phyloP scores from a whole-genome alignment of 768 basidiomycete species.

The Boletus pseudopeckii region DNA sequence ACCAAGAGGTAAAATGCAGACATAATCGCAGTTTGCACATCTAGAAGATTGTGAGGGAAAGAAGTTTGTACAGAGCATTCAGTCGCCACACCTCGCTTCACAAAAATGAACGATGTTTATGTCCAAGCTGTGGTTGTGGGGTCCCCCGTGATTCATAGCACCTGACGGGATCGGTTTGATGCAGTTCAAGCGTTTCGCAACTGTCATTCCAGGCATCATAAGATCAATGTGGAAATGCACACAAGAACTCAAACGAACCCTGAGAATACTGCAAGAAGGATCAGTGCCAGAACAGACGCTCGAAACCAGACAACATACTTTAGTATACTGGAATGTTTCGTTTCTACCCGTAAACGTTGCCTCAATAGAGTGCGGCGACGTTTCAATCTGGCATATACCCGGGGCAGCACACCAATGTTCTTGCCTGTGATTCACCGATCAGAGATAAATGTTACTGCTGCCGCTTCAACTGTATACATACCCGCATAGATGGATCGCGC shows the following conservation, averaged over 20 bases:
- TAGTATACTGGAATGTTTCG: conserved; percentile 63
- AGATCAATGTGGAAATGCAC: not conserved
- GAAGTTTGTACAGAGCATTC: not conserved
- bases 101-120: conserved; percentile 51
- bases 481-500: conserved; percentile 56
- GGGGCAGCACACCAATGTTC: conserved; percentile 44
- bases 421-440: conserved; percentile 37
- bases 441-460: not conserved
- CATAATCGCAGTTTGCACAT: conserved; percentile 55
- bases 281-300: not conserved
- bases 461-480: conserved; percentile 18
- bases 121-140: conserved; percentile 48
- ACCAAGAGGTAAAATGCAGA: conserved; percentile 57
- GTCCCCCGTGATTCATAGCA: conserved; percentile 40
- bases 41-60: conserved; percentile 23
- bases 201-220: conserved; percentile 24
- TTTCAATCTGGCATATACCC: conserved; percentile 60
- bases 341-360: conserved; percentile 59
- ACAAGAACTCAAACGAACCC: conserved; percentile 30
- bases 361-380: conserved; percentile 54
- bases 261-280: conserved; percentile 45
- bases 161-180: conserved; percentile 44
- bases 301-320: conserved; percentile 36
- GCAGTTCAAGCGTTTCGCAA: conserved; percentile 49
- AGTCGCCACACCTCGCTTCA: conserved; percentile 38